These are phyloP conservation scores for Metschnikowia peoriensis DNA, from an alignment of 805 yeast genomes.

Conservation along the genomic window DNA sequence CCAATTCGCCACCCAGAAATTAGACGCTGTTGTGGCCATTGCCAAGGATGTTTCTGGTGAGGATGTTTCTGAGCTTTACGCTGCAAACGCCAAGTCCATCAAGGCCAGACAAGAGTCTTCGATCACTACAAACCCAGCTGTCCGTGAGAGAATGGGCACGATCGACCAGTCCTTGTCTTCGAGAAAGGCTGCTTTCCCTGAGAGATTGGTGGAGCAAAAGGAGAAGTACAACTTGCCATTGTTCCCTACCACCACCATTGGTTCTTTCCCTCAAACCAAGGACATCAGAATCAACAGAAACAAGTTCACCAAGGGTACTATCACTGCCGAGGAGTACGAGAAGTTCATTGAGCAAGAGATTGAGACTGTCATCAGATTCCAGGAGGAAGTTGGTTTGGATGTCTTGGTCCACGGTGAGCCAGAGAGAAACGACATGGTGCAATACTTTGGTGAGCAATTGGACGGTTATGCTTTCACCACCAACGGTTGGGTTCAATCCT, in stretches of 20 bases:
- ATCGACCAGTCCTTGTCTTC: slow-evolving; percentile 73
- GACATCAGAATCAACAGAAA: slow-evolving; percentile 98
- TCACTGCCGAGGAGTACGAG: slow-evolving; percentile 93
- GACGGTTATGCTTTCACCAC: slow-evolving; percentile 98
- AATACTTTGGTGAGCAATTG: slow-evolving; percentile 98
- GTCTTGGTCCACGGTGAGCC: slow-evolving; percentile 99
- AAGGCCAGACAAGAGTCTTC: slow-evolving; percentile 82
- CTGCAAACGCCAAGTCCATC: slow-evolving; percentile 84
- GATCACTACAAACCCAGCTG: slow-evolving; percentile 89
- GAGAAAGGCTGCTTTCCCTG: slow-evolving; percentile 84
- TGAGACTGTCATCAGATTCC: slow-evolving; percentile 94
- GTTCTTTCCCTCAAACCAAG: slow-evolving; percentile 99
- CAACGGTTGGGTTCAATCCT: slow-evolving; percentile 99
- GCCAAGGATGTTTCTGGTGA: slow-evolving; percentile 85
- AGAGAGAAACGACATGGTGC: slow-evolving; percentile 99
- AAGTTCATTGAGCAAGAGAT: slow-evolving; percentile 96
- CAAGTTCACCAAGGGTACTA: slow-evolving; percentile 96
- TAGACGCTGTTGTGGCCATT: slow-evolving; percentile 84
- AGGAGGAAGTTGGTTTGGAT: slow-evolving; percentile 97
- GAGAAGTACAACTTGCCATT: slow-evolving; percentile 86
- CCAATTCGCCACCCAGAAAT: slow-evolving; percentile 97
- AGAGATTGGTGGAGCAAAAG: slow-evolving; percentile 86
- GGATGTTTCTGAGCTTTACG: slow-evolving; percentile 73
- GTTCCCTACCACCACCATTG: slow-evolving; percentile 99
- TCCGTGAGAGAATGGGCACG: slow-evolving; percentile 79